Conservation (phyloP, 371 early-diverging fungal genomes). For the Mucor mucedo region DNA sequence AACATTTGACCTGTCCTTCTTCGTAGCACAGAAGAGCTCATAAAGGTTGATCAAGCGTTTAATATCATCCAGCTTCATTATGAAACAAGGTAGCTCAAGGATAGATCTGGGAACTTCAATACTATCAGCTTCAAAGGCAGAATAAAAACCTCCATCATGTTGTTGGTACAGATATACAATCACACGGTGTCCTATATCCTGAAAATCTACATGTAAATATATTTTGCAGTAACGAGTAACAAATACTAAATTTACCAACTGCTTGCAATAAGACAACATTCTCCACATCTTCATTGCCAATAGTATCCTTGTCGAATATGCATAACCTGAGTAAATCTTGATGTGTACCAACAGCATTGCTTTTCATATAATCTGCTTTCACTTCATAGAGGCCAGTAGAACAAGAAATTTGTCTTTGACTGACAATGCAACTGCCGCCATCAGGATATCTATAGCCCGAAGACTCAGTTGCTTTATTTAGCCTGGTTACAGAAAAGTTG, state of each 20-base stretch:
- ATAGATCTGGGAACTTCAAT: too few relatives aligned
- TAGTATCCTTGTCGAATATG: conserved; percentile 25
- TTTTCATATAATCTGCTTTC: conserved; percentile 28
- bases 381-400: conserved; percentile 13
- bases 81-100: too few relatives aligned
- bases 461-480: conserved; percentile 29
- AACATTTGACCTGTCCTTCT: too few relatives aligned
- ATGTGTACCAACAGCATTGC: conserved; percentile 22
- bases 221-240: conserved; percentile 31
- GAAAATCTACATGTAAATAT: conserved; percentile 25
- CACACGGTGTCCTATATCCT: conserved; percentile 27
- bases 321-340: conserved; percentile 23
- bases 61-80: conserved; percentile 18
- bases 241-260: conserved; percentile 31
- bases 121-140: conserved; percentile 15
- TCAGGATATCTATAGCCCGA: background rate
- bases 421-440: too few relatives aligned
- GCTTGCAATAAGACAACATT: conserved; percentile 27
- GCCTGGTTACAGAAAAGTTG: conserved; percentile 27
- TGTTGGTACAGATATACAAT: conserved; percentile 31
- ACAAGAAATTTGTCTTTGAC: background rate
- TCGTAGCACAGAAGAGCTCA: too few relatives aligned
- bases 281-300: conserved; percentile 23
- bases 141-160: conserved; percentile 25
- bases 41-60: conserved; percentile 6